Conservation (phyloP, 306 rosid genomes). For the Fragaria vesca region DNA sequence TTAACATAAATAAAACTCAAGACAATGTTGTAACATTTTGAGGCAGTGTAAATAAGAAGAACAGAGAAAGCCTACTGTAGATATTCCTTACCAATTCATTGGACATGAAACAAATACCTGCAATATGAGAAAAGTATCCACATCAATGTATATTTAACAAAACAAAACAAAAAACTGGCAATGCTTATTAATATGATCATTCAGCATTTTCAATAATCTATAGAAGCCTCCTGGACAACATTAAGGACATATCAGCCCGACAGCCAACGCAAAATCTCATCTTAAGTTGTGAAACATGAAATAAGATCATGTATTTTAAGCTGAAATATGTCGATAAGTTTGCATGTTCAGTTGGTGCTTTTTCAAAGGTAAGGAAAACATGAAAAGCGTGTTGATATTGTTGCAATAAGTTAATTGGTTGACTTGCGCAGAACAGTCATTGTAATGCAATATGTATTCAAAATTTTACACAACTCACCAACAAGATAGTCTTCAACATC, state of each 20-base stretch:
- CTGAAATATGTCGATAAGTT: background rate
- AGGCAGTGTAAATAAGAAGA: background rate
- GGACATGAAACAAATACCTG: conserved; percentile 97
- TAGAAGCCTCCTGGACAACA: background rate
- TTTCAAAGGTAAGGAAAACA: background rate
- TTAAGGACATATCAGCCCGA: background rate
- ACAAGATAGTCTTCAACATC: conserved; percentile 89
- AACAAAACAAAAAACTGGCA: background rate
- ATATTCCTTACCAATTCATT: conserved; percentile 76
- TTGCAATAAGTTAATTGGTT: background rate
- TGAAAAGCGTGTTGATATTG: background rate
- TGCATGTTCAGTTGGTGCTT: background rate
- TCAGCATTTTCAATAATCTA: conserved; percentile 3
- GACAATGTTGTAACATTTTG: conserved; percentile 2
- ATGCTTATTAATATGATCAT: background rate
- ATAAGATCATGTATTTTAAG: background rate
- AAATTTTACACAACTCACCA: conserved; percentile 52
- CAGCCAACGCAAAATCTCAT: background rate
- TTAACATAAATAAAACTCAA: background rate
- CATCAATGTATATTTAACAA: conserved; percentile 29
- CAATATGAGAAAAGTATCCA: conserved; percentile 24
- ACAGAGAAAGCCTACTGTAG: conserved; percentile 12
- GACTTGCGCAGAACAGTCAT: conserved; percentile 11
- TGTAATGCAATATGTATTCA: conserved; percentile 6
- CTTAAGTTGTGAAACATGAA: background rate